Evolutionary conservation across 2,329 filamentous ascomycete species (phyloP), one percentile per base, ranked within the genome.

Genomic region (Anthostomella pinea): DNA sequence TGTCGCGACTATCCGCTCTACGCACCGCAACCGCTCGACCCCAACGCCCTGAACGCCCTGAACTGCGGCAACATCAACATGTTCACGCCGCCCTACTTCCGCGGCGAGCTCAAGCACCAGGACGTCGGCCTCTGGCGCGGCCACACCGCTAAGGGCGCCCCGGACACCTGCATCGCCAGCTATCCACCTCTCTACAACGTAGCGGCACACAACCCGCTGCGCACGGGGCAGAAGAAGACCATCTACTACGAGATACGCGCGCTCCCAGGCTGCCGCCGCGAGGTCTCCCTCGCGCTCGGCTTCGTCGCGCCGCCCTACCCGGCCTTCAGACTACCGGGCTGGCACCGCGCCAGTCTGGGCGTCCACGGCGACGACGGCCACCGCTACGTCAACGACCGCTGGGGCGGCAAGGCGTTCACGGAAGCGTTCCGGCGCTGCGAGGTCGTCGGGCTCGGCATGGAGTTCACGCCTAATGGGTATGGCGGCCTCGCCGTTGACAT

Each of bases 351-450:
- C 13, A 83, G 79, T 45, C 54, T 90, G 10, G 87, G 72, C 2
- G 78, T 91, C n/a, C 87, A 91, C 57, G 81, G 83, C 30, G 87
- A 91, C 58, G 87, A 91, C 59, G 87, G 87, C 0, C 74, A 83
- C 51, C 75, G 76, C 58, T 93, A 84, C 58, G 72, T 88, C 52
- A 87, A 89, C 56, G 83, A 91, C 58, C 71, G 72, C 6, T 84
- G 75, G 69, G 86, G 87, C 15, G 87, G 87, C 13, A 76, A 77
- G 45, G 69, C 79, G 38, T 90, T 90, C 45, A 81, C 80, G 0
- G 51, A 58, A 8, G 69, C 79, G 5, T 89, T 89, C 56, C 58
- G 63, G n/a, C 63, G 64, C 0, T 83, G 82, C 11, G 77, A 87
- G 51, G 80, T 77, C 5, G 70, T 87, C 8, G 87, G 86, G 0